phyloP scores from a whole-genome alignment of 768 basidiomycete species.

The Rickenella mellea region DNA sequence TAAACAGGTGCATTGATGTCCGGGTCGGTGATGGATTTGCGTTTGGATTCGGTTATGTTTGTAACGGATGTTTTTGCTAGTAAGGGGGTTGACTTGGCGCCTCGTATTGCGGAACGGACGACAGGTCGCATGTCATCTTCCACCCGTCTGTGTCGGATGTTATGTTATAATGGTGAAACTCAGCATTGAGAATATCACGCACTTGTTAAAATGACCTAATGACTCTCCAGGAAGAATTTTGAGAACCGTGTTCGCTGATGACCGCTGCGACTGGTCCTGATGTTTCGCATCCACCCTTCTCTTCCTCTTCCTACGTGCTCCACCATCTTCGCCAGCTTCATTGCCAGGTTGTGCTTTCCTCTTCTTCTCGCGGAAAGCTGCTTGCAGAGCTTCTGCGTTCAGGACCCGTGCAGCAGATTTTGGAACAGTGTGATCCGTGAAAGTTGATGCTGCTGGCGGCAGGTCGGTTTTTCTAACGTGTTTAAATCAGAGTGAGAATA shows the following conservation, averaged over 20 bases:
- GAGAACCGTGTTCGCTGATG: conserved; percentile 18
- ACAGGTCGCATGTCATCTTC: conserved; percentile 62
- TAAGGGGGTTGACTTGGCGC: not conserved
- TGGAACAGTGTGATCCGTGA: conserved; percentile 52
- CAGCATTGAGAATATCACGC: conserved; percentile 11
- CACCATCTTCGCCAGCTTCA: not conserved
- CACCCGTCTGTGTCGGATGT: conserved; percentile 43
- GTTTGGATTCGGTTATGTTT: not conserved
- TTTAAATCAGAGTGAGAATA: conserved; percentile 2
- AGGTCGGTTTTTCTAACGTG: conserved; percentile 43
- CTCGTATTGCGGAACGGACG: conserved; percentile 46
- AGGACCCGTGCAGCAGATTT: conserved; percentile 60
- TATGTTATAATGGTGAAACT: not conserved
- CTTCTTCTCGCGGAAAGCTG: conserved; percentile 44
- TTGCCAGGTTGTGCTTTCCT: not conserved
- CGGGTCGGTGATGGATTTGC: not conserved
- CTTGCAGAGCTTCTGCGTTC: conserved; percentile 49
- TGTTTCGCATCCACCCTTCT: not conserved
- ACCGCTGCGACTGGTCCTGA: not conserved
- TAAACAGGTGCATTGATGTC: too few relatives aligned
- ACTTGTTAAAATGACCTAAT: conserved; percentile 71
- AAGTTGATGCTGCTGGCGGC: conserved; percentile 31
- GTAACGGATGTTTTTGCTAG: not conserved
- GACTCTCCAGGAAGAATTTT: conserved; percentile 61
- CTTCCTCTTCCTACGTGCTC: conserved; percentile 3